Evolutionary conservation across 2,329 filamentous ascomycete genomes (phyloP).

Genomic region (Aureobasidium lini): DNA sequence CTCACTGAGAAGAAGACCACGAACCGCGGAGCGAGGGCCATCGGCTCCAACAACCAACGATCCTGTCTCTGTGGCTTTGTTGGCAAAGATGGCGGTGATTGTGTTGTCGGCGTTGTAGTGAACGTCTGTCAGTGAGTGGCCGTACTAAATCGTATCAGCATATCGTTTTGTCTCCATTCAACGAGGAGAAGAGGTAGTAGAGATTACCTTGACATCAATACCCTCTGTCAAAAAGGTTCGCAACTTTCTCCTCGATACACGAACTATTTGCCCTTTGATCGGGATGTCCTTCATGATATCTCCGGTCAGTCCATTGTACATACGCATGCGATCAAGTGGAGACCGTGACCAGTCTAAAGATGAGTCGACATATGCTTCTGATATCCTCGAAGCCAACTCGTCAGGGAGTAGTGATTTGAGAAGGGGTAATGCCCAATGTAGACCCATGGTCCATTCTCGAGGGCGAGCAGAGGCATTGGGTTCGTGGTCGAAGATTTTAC

Average conservation of each 20-base stretch:
- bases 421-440: slow-evolving; percentile 16
- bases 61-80: slow-evolving; percentile 17
- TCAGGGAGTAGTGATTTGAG: slow-evolving; percentile 16
- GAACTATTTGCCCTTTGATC: slow-evolving; percentile 8
- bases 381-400: slow-evolving; percentile 14
- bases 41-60: slow-evolving; percentile 21
- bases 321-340: slow-evolving; percentile 16
- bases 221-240: slow-evolving; percentile 8
- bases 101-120: slow-evolving; percentile 3
- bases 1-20: slow-evolving; percentile 16
- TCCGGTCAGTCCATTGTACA: slow-evolving; percentile 16
- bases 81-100: slow-evolving; percentile 18
- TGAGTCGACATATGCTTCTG: slow-evolving; percentile 19
- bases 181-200: neutral
- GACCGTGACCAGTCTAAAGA: slow-evolving; percentile 14
- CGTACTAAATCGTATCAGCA: neutral
- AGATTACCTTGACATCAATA: slow-evolving; percentile 12
- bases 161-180: neutral
- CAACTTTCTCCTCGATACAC: slow-evolving; percentile 17
- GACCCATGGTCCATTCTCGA: slow-evolving; percentile 20
- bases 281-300: slow-evolving; percentile 16
- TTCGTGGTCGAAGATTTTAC: slow-evolving; percentile 13
- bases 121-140: neutral
- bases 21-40: slow-evolving; percentile 20
- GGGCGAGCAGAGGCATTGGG: slow-evolving; percentile 1